Evolutionary conservation across 2,329 filamentous ascomycete genomes (phyloP), one percentile per base, ranked within the genome.

Genomic region (Colletotrichum sansevieriae): DNA sequence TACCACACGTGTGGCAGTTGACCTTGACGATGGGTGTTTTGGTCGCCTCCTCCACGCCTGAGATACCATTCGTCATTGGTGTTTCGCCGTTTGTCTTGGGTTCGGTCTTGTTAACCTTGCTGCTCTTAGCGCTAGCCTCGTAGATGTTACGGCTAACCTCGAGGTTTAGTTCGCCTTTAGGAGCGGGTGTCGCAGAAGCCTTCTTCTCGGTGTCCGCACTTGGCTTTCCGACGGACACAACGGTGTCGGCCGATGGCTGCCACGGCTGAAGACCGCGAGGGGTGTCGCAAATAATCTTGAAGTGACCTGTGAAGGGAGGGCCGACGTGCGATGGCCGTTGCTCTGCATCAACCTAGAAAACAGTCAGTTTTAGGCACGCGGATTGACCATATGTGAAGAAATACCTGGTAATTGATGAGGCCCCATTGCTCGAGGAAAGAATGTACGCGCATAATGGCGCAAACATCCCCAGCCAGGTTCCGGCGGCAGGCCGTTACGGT

Each of bases 381-480:
- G 13, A 35, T 35, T 13, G 18, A 37, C 57, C 20, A 25, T 29
- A 15, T 18, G 55, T 6, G 12, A 46, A 65, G 4, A 49, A 56
- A 33, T 85, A 97, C 95, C 86, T 99, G 96, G 78, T 99, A 99
- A 82, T 99, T 99, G 79, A 99, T 98, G 76, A 99, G 84, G 8
- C 96, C 96, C 96, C 96, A 99, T 79, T 98, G 95, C 82, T 99
- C 96, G 41, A 99, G 86, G 82, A 99, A 99, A 15, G 94, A 92
- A 80, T 99, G 96, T 18, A 99, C 95, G 72, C 96, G 91, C 96
- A 99, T 99, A 74, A 99, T 99, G 44, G 96, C 95, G 82, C 96
- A 99, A 37, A 99, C 96, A 80, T 99, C 96, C 72, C 96, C 96
- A 22, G 96, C 96, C 76, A 99, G 82, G 79, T 99, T 99, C 73